These are phyloP conservation scores for Coelastrella sp. DNA, from an alignment of 139 green algal genomes.

Conservation along the genomic window DNA sequence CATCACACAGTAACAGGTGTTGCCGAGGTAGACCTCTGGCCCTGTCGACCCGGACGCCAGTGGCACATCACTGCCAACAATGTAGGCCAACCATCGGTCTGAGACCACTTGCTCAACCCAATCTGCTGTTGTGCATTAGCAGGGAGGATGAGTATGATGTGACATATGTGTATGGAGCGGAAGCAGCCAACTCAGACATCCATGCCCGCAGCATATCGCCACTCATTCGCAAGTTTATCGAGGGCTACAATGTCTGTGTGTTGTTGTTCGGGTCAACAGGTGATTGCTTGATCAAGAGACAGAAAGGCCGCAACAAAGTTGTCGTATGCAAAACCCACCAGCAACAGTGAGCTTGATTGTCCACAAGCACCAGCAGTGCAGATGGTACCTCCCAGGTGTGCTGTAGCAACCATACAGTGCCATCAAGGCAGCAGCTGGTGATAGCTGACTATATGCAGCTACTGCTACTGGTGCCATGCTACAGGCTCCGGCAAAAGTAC, in stretches of 20 bases:
- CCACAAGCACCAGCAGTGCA: no score
- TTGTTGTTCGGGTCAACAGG: slow-evolving; percentile 69
- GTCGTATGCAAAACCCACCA: no score
- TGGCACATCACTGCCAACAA: not conserved
- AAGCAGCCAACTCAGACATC: slow-evolving; percentile 64
- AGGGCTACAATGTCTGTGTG: slow-evolving; percentile 68
- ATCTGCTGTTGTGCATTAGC: not conserved
- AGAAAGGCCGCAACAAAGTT: no score
- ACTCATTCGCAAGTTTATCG: slow-evolving; percentile 68
- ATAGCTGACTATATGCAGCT: not conserved
- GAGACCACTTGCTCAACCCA: not conserved
- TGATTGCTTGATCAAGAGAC: no score
- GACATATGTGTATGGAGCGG: slow-evolving; percentile 68
- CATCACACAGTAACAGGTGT: no score
- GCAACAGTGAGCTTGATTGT: no score
- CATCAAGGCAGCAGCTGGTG: not conserved
- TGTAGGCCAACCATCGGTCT: no score
- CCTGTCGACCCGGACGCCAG: no score
- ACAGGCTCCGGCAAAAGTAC: slow-evolving; percentile 69
- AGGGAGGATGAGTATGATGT: slow-evolving; percentile 77
- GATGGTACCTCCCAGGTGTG: no score
- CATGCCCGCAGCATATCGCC: slow-evolving; percentile 58
- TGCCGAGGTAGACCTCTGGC: no score
- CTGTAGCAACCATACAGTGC: not conserved
- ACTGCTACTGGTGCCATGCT: not conserved